Conservation (phyloP, 441 rosid genomes). For the Adansonia gregorii region DNA sequence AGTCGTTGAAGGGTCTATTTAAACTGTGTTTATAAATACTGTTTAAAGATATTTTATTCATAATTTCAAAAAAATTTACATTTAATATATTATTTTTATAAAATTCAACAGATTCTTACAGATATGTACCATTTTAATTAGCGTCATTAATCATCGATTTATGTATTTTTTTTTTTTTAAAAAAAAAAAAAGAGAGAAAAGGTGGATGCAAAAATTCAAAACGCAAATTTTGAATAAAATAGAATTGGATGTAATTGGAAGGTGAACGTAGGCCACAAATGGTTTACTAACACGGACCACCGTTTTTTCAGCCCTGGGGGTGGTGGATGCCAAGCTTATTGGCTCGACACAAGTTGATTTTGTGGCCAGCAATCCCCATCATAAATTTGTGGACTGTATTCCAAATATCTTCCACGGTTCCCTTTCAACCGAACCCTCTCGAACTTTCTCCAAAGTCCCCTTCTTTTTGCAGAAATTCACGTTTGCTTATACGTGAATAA, state of each 20-base stretch:
- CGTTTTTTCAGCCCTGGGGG: neutral
- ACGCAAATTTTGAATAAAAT: neutral
- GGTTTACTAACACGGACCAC: conserved; percentile 7
- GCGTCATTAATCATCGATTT: neutral
- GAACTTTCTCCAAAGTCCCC: conserved; percentile 31
- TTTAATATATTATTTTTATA: too few relatives aligned
- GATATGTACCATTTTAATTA: too few relatives aligned
- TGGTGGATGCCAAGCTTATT: conserved; percentile 11
- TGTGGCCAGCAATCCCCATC: neutral
- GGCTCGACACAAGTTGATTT: conserved; percentile 2
- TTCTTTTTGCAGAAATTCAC: conserved; percentile 4
- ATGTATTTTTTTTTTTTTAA: too few relatives aligned
- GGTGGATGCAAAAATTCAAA: neutral
- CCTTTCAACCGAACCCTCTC: conserved; percentile 31
- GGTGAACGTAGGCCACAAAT: conserved; percentile 23
- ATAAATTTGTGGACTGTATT: neutral
- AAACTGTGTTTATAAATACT: too few relatives aligned
- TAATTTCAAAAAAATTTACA: too few relatives aligned
- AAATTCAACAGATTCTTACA: too few relatives aligned
- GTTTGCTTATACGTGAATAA: conserved; percentile 15
- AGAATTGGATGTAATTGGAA: neutral
- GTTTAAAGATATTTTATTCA: too few relatives aligned
- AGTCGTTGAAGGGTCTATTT: too few relatives aligned
- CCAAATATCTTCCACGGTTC: neutral
- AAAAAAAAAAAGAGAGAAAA: too few relatives aligned